These are phyloP conservation scores for Protoeuglena noctilucae DNA, from an alignment of 139 green algal genomes.

Conservation along the genomic window DNA sequence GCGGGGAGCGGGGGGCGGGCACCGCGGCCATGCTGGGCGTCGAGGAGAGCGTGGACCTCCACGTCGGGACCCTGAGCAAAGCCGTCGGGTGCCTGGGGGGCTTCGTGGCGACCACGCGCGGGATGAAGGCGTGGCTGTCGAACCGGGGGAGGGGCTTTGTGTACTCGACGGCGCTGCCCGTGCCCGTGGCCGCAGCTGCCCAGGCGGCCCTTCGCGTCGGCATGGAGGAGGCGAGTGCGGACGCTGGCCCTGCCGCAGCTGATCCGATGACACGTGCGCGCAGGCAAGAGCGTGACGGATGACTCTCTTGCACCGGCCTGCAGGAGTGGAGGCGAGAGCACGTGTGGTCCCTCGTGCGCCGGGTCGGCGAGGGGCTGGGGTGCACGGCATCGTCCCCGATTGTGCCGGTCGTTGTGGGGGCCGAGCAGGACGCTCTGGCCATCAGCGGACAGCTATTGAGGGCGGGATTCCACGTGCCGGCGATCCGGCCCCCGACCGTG, in stretches of 20 bases:
- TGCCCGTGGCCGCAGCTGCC: conserved; percentile 60
- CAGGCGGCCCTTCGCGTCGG: conserved; percentile 40
- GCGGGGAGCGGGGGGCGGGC: conserved; percentile 34
- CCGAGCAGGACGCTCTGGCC: conserved; percentile 38
- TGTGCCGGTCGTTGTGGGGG: conserved; percentile 64
- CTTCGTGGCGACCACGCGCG: conserved; percentile 56
- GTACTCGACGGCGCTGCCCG: conserved; percentile 67
- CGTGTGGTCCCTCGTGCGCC: conserved; percentile 32
- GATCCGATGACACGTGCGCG: neutral
- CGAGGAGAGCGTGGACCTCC: conserved; percentile 52
- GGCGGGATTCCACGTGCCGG: conserved; percentile 65
- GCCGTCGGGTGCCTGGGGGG: conserved; percentile 67
- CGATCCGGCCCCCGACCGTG: conserved; percentile 84
- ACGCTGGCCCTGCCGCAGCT: neutral
- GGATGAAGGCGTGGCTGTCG: conserved; percentile 42
- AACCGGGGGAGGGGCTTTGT: conserved; percentile 48
- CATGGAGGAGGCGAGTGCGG: conserved; percentile 16
- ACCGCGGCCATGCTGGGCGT: conserved; percentile 34
- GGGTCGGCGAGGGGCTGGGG: conserved; percentile 24
- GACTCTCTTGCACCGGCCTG: neutral
- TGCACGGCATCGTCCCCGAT: conserved; percentile 52
- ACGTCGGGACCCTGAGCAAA: conserved; percentile 89
- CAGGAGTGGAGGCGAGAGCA: conserved; percentile 63
- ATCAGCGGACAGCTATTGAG: conserved; percentile 32
- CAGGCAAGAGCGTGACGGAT: neutral